Evolutionary conservation across 169 alveolate genomes (phyloP).

Genomic region (Miamiensis avidus): DNA sequence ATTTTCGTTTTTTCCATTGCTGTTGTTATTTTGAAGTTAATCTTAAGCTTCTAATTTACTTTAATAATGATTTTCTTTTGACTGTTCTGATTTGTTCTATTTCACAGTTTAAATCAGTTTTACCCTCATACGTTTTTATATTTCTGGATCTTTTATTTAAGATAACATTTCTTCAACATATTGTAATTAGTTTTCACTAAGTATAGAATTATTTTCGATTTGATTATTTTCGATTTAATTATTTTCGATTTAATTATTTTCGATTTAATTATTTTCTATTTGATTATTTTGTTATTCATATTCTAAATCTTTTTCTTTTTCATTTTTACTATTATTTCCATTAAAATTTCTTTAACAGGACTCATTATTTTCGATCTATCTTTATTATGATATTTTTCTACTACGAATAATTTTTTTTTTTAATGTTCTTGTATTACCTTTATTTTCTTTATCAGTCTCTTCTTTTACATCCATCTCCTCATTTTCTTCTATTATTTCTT

Average conservation of each 20-base stretch:
- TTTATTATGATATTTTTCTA: not conserved
- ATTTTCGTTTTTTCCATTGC: not conserved
- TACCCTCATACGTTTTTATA: not conserved
- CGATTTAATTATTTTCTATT: too few relatives aligned
- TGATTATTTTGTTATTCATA: not conserved
- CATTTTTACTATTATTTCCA: too few relatives aligned
- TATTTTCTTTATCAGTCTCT: too few relatives aligned
- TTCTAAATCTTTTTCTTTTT: not conserved
- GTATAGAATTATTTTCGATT: not conserved
- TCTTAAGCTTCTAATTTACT: not conserved
- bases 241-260: too few relatives aligned
- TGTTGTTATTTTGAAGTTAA: not conserved
- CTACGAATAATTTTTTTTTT: not conserved
- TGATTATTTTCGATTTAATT: too few relatives aligned
- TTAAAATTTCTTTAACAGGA: too few relatives aligned
- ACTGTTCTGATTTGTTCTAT: not conserved
- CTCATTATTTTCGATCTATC: too few relatives aligned
- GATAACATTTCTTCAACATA: not conserved
- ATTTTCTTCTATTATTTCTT: too few relatives aligned
- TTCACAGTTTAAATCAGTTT: too few relatives aligned
- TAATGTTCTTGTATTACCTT: too few relatives aligned
- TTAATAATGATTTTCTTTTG: not conserved
- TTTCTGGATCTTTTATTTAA: not conserved
- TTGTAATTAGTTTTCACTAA: not conserved
- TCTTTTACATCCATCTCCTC: too few relatives aligned